These are phyloP conservation scores for Eimeria brunetti DNA, from an alignment of 169 alveolate species.

Conservation along the genomic window DNA sequence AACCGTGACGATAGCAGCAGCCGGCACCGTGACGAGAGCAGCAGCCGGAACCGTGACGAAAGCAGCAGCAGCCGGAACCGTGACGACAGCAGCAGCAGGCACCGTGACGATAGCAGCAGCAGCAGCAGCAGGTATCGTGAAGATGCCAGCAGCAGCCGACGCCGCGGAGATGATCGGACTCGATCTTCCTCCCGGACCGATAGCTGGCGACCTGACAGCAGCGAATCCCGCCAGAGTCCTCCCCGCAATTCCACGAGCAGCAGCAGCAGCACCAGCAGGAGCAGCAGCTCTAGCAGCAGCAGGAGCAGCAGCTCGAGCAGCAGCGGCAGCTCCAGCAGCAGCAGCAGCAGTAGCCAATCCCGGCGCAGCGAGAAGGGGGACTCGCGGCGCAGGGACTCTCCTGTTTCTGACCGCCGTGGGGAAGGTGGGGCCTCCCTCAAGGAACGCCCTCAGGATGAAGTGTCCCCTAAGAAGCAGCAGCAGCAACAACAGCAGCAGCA, in stretches of 20 bases:
- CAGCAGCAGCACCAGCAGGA: constrained; percentile 33
- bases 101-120: constrained; percentile 2
- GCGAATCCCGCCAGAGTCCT: constrained; percentile 3
- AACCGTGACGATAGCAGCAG: not conserved
- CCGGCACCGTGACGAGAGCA: not conserved
- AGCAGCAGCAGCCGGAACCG: constrained; percentile 7
- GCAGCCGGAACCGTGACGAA: not conserved
- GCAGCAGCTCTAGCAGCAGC: constrained; percentile 19
- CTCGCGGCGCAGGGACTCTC: not conserved
- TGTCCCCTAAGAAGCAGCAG: not conserved
- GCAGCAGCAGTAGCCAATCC: constrained; percentile 2
- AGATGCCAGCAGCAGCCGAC: constrained; percentile 4
- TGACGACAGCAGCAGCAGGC: constrained; percentile 4
- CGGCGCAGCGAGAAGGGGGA: constrained; percentile 1
- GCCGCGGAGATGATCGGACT: not conserved
- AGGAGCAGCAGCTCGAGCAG: not conserved
- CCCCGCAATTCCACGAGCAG: constrained; percentile 23
- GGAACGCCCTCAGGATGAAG: constrained; percentile 7
- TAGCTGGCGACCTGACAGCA: not conserved
- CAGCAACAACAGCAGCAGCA: constrained; percentile 44
- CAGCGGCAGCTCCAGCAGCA: constrained; percentile 16
- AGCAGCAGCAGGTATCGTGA: constrained; percentile 29
- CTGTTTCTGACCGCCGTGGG: constrained; percentile 11
- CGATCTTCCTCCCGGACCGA: constrained; percentile 38
- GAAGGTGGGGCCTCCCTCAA: constrained; percentile 25